phyloP scores from a whole-genome alignment of 345 rosid species.

The Dipteronia dyeriana region DNA sequence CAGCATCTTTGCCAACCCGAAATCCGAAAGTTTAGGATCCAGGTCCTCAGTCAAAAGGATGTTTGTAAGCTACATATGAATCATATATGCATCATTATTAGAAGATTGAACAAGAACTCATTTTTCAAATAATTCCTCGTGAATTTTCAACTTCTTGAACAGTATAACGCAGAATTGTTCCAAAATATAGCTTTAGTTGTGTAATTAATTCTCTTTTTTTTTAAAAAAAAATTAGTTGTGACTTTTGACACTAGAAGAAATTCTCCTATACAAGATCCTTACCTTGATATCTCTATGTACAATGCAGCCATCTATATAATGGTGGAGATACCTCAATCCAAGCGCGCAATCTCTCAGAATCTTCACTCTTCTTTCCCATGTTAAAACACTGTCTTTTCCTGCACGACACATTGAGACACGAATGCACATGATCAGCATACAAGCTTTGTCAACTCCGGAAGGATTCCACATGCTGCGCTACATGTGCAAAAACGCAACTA shows the following conservation, averaged over 20 bases:
- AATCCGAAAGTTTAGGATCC: constrained; percentile 66
- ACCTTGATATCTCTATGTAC: constrained; percentile 78
- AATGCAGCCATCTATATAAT: constrained; percentile 59
- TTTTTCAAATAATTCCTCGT: not conserved
- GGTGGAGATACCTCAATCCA: constrained; percentile 61
- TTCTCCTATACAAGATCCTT: not conserved
- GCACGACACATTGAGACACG: not conserved
- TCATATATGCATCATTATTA: constrained; percentile 15
- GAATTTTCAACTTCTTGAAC: not conserved
- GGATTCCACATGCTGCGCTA: not conserved
- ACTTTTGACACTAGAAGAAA: too few relatives aligned
- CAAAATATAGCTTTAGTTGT: not conserved
- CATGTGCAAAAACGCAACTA: too few relatives aligned
- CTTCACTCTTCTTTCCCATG: constrained; percentile 65
- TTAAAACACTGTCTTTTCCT: constrained; percentile 49
- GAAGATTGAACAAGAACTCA: not conserved
- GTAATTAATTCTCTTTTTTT: too few relatives aligned
- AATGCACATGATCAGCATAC: not conserved
- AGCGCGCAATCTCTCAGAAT: constrained; percentile 57
- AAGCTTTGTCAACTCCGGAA: not conserved
- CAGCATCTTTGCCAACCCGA: constrained; percentile 65
- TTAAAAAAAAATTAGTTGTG: too few relatives aligned
- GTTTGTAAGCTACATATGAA: constrained; percentile 59
- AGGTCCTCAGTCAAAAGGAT: constrained; percentile 60
- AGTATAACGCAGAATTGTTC: too few relatives aligned